These are phyloP conservation scores for Niebla homalea DNA, from an alignment of 495 filamentous ascomycete species.

Conservation along the genomic window DNA sequence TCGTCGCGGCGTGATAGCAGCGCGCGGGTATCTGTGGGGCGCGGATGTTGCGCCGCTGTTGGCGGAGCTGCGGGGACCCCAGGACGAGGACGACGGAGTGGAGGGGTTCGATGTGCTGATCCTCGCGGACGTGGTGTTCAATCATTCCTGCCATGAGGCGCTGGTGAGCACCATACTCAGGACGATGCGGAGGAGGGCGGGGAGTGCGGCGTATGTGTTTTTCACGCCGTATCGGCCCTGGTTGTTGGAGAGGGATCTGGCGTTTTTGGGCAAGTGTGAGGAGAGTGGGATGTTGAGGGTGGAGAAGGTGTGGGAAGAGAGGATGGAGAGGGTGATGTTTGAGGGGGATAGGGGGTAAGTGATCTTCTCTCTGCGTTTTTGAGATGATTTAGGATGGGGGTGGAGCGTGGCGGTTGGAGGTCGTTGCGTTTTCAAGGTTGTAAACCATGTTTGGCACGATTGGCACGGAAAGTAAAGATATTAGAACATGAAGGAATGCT, in stretches of 20 bases:
- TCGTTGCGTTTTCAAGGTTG: too few species aligned
- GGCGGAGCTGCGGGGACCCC: constrained; percentile 2
- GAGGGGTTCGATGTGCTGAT: constrained; percentile 64
- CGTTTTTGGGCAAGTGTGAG: constrained; percentile 66
- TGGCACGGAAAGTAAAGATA: too few species aligned
- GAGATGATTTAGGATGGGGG: too few species aligned
- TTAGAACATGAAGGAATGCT: too few species aligned
- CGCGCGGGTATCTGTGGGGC: constrained; percentile 74
- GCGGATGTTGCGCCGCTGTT: constrained; percentile 38
- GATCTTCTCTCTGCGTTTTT: too few species aligned
- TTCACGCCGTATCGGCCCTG: constrained; percentile 91
- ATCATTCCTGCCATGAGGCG: constrained; percentile 68
- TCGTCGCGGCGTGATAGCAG: constrained; percentile 24
- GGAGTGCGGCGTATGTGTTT: constrained; percentile 64
- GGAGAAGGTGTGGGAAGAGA: constrained; percentile 70
- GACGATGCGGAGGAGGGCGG: constrained; percentile 30
- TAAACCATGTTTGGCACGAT: too few species aligned
- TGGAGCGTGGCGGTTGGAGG: too few species aligned
- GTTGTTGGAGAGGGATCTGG: constrained; percentile 69
- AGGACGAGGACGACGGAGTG: constrained; percentile 1
- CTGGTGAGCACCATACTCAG: constrained; percentile 55
- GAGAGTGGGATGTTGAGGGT: constrained; percentile 56
- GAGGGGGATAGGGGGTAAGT: constrained; percentile 59
- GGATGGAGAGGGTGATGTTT: constrained; percentile 76
- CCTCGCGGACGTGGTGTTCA: constrained; percentile 79